phyloP scores from a whole-genome alignment of 1,284 basidiomycete genomes.

The Cutaneotrichosporon mucoides region DNA sequence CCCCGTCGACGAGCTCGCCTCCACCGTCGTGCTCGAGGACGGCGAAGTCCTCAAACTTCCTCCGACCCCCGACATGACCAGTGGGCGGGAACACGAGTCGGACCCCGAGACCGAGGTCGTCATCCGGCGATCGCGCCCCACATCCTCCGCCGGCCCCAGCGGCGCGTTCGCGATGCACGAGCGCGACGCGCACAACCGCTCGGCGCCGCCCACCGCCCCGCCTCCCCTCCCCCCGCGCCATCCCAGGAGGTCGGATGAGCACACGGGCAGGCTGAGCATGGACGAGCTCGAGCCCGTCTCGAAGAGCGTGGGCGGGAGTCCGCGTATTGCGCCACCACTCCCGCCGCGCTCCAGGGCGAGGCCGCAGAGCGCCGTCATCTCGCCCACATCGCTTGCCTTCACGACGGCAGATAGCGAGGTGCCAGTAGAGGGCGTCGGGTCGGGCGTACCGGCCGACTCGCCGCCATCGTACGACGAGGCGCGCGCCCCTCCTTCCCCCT shows the following conservation, averaged over 20 bases:
- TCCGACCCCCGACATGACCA: conserved; percentile 49
- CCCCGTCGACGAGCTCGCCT: conserved; percentile 22
- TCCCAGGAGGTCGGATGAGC: neutral
- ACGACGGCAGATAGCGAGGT: neutral
- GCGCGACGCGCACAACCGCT: conserved; percentile 20
- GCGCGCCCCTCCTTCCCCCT: too few species aligned
- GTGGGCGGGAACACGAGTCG: conserved; percentile 39
- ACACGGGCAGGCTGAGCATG: neutral
- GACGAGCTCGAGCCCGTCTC: neutral
- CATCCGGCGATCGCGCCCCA: conserved; percentile 20
- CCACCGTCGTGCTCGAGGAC: conserved; percentile 27
- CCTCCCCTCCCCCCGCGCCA: neutral
- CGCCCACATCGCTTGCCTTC: neutral
- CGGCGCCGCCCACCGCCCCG: neutral
- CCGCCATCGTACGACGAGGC: conserved; percentile 1
- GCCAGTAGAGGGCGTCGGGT: neutral
- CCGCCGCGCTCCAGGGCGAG: neutral
- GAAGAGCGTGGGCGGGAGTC: neutral
- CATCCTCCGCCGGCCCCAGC: conserved; percentile 10
- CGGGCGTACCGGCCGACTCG: neutral
- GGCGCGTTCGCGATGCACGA: too few species aligned
- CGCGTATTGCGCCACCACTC: neutral
- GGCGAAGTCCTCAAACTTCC: conserved; percentile 52
- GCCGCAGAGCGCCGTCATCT: neutral
- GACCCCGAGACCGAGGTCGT: conserved; percentile 42